Evolutionary conservation across 2,329 filamentous ascomycete genomes (phyloP), one percentile per base, ranked within the genome.

Genomic region (Beauveria scarabaeidicola): DNA sequence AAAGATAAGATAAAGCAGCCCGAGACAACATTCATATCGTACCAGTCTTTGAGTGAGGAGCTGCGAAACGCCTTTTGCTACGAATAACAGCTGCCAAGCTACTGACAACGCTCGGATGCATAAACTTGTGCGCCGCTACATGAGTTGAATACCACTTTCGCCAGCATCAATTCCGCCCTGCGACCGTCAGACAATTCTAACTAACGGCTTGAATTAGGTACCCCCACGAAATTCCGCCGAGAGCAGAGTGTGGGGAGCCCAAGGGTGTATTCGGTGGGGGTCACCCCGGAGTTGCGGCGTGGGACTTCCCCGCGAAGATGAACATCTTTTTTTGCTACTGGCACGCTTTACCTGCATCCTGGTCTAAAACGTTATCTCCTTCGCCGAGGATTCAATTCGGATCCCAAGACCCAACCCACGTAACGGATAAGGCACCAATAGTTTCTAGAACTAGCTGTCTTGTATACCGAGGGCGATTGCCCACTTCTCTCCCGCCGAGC

Each of bases 231-330:
- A 32, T 25, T 52, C 52, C 15, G 52, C 23, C 11, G 43, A 38
- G 32, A 40, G 29, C 19, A 21, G 32, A 57, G 8, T 55, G 32
- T 48, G 59, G 38, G 46, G 40, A 52, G 29, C 15, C 17, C 11
- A 15, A 36, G 23, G 7, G 15, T 15, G 27, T 15, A 51, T 9
- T 61, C 15, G 8, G 60, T 59, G 60, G 60, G 60, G 60, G 60
- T 61, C 60, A 58, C 55, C 60, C 60, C 60, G 43, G 60, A 58
- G 23, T 51, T 32, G 13, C 50, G 21, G 47, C 41, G 50, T 29
- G 55, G 40, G 43, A 59, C 32, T 54, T 61, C 47, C 51, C 60
- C 60, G 46, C 55, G 60, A 52, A 57, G 50, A 29, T 3, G 23
- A 27, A 15, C 29, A 29, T 41, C 43, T 21, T 17, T 46, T 46